Conservation (phyloP, 2,329 filamentous ascomycete genomes). For the Cryphonectria naterciae region DNA sequence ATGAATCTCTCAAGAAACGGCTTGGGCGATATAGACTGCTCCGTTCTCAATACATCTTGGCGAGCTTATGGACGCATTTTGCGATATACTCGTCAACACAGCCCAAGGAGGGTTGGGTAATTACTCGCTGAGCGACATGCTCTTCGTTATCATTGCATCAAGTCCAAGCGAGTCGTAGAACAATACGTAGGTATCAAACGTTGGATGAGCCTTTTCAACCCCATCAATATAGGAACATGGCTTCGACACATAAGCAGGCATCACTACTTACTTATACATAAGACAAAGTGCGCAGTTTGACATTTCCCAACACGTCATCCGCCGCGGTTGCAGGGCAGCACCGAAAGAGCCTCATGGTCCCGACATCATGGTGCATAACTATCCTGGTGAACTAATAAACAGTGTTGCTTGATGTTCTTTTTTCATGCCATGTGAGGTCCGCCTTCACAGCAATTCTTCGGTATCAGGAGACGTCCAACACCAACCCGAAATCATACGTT, state of each 20-base stretch:
- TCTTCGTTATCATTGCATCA: too few relatives aligned
- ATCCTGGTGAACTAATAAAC: not conserved
- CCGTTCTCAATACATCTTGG: too few relatives aligned
- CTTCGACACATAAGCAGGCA: not conserved
- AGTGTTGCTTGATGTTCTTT: not conserved
- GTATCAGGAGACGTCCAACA: not conserved
- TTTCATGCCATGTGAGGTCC: not conserved
- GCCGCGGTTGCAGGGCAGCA: not conserved
- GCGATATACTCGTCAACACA: too few relatives aligned
- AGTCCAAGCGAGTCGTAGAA: too few relatives aligned
- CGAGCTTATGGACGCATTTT: too few relatives aligned
- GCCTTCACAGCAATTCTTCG: not conserved
- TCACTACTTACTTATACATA: not conserved
- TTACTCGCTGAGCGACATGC: too few relatives aligned
- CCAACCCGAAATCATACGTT: not conserved
- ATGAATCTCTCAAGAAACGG: too few relatives aligned
- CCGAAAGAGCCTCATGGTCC: not conserved
- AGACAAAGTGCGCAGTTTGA: not conserved
- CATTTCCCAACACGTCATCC: not conserved
- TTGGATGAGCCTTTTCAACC: not conserved
- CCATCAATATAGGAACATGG: not conserved
- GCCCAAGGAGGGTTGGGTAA: too few relatives aligned
- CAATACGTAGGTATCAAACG: too few relatives aligned
- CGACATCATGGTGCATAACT: not conserved
- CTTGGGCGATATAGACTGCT: too few relatives aligned